phyloP scores from a whole-genome alignment of 352 stramenopile genomes.

The Phytophthora parvispora region DNA sequence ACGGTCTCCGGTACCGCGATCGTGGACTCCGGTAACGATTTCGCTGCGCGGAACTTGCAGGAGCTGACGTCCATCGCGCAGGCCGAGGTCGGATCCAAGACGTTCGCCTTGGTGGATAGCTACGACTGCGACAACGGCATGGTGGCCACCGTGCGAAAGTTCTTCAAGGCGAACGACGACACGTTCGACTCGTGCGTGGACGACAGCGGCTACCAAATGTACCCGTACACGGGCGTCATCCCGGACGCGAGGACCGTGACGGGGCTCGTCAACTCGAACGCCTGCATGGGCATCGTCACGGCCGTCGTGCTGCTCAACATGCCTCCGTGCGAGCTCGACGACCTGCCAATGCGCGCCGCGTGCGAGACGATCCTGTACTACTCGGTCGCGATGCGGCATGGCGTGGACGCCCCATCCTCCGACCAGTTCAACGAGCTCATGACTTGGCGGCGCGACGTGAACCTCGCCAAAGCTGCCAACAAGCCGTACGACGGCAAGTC shows the following conservation, averaged over 20 bases:
- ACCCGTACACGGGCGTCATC: constrained; percentile 63
- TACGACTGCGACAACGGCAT: constrained; percentile 55
- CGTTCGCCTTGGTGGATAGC: constrained; percentile 56
- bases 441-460: constrained; percentile 60
- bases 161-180: constrained; percentile 60
- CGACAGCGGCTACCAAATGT: constrained; percentile 67
- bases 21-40: constrained; percentile 17
- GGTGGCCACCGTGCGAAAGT: constrained; percentile 42
- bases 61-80: constrained; percentile 37
- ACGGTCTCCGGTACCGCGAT: constrained; percentile 1
- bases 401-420: constrained; percentile 34
- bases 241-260: constrained; percentile 45
- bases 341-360: constrained; percentile 60
- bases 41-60: constrained; percentile 5
- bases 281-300: constrained; percentile 65
- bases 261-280: constrained; percentile 51
- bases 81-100: constrained; percentile 46
- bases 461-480: constrained; percentile 55
- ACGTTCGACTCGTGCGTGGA: constrained; percentile 59
- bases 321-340: constrained; percentile 57
- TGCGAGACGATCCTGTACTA: constrained; percentile 78
- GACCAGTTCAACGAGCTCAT: constrained; percentile 61
- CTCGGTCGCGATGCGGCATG: constrained; percentile 48
- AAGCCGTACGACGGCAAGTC: constrained; percentile 65
- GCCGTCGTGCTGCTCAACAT: constrained; percentile 51